Evolutionary conservation across 441 rosid genomes (phyloP), one percentile per base, ranked within the genome.

Genomic region (Oxalis stricta): DNA sequence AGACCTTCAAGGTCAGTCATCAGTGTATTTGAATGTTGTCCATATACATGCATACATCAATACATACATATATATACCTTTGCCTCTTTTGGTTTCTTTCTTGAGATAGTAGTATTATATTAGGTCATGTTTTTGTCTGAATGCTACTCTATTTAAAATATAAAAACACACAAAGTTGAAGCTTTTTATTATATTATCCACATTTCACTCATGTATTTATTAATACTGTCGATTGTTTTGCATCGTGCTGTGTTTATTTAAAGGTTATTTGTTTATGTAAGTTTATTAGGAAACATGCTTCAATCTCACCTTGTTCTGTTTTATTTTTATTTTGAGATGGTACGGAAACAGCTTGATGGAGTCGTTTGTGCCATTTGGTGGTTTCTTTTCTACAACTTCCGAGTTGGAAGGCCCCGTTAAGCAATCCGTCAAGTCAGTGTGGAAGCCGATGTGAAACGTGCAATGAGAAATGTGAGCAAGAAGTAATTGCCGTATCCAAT

Each of bases 321-420:
- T n/a, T n/a, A 8, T 34, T 24, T 46, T 39, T 33, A 10, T 39
- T n/a, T n/a, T 36, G 53, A 36, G 18, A 35, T 62, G 33, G 33
- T 38, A 10, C 47, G 26, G 31, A 43, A 58, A 42, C 79, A 80
- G 92, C 66, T 74, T 80, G 77, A 74, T 80, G 92, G 85, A 70
- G 44, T 87, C 94, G 14, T 87, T 87, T 62, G 81, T 87, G 52
- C 97, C 97, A 12, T 83, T 87, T 56, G 97, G 79, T 23, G 94
- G 97, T 37, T 77, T 81, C 58, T 87, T 87, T 64, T 64, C 94
- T 44, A 65, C 76, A 11, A 72, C 78, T 15, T 38, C 78, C 0
- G 97, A 83, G 39, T 34, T 63, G 20, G n/a, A 73, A 66, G 44
- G 51, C 63, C 48, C 63, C 77, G 7, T 50, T 63, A 56, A 38